These are phyloP conservation scores for Smallanthus sonchifolius DNA, from an alignment of 129 eudicot species.

Conservation along the genomic window DNA sequence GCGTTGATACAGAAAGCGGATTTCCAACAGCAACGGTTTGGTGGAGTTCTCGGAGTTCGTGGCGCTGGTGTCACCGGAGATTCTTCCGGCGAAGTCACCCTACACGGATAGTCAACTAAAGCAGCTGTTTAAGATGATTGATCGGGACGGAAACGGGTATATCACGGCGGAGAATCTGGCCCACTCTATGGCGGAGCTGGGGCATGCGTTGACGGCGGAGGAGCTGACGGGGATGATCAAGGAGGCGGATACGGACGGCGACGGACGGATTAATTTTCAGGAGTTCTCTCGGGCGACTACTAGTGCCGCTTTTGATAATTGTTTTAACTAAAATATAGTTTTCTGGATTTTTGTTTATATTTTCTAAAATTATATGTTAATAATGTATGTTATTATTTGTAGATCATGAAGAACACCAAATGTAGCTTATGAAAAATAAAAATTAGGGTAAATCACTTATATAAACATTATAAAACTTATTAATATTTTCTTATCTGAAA, in stretches of 20 bases:
- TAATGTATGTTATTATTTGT: no score
- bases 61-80: slow-evolving; percentile 81
- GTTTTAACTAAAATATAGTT: slow-evolving; percentile 44
- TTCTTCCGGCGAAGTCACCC: slow-evolving; percentile 80
- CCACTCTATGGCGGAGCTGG: slow-evolving; percentile 88
- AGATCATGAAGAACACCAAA: not conserved
- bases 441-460: no score
- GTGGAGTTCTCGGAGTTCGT: slow-evolving; percentile 92
- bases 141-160: slow-evolving; percentile 81
- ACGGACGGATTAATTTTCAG: slow-evolving; percentile 81
- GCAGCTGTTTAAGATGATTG: slow-evolving; percentile 83
- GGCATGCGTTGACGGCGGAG: slow-evolving; percentile 87
- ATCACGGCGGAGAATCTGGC: slow-evolving; percentile 90
- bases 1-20: slow-evolving; percentile 82
- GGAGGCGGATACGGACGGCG: slow-evolving; percentile 94
- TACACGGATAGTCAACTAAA: slow-evolving; percentile 78
- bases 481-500: no score
- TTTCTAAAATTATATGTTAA: no score
- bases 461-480: no score
- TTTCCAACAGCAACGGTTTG: slow-evolving; percentile 74
- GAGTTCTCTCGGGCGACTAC: slow-evolving; percentile 86
- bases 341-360: no score
- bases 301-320: slow-evolving; percentile 88
- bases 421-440: no score
- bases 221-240: slow-evolving; percentile 89